These are phyloP conservation scores for Hordeum pubiflorum DNA, from an alignment of 202 grass and related monocot genomes.

Conservation along the genomic window DNA sequence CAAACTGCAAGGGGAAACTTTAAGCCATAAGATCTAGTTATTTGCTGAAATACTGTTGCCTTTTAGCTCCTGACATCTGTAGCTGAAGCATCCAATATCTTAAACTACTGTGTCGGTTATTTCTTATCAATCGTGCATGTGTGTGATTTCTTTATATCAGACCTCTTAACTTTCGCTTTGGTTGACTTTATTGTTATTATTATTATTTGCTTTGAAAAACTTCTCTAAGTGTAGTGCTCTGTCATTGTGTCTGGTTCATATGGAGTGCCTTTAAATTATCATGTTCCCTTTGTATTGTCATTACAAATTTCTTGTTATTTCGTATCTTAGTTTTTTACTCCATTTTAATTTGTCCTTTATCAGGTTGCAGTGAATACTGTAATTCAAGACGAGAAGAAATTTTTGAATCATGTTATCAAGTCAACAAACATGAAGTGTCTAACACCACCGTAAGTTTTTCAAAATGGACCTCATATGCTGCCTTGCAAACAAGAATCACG, in stretches of 20 bases:
- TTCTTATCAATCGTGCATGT: not conserved
- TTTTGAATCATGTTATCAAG: conserved; percentile 89
- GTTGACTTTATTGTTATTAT: not conserved
- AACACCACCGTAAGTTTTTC: conserved; percentile 60
- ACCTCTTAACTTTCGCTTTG: not conserved
- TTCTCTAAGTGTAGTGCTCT: not conserved
- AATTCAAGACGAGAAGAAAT: conserved; percentile 86
- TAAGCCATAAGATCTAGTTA: not conserved
- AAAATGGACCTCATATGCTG: not conserved
- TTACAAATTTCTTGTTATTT: not conserved
- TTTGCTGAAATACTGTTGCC: not conserved
- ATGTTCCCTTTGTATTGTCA: not conserved
- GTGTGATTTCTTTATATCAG: not conserved
- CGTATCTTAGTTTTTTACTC: not conserved
- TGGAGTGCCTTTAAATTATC: not conserved
- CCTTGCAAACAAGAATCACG: no score
- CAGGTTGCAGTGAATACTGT: conserved; percentile 82
- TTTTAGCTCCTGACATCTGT: not conserved
- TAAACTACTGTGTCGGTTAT: not conserved
- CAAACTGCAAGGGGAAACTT: not conserved
- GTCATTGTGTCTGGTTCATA: not conserved
- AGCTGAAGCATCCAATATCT: not conserved
- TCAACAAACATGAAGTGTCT: conserved; percentile 95
- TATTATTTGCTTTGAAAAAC: not conserved
- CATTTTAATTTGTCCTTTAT: conserved; percentile 9